A percentile compares a stretch with the other conserved stretches of the same genome.
phyloP scores from a whole-genome alignment of 352 stramenopile genomes.

The Globisporangium canariense region DNA sequence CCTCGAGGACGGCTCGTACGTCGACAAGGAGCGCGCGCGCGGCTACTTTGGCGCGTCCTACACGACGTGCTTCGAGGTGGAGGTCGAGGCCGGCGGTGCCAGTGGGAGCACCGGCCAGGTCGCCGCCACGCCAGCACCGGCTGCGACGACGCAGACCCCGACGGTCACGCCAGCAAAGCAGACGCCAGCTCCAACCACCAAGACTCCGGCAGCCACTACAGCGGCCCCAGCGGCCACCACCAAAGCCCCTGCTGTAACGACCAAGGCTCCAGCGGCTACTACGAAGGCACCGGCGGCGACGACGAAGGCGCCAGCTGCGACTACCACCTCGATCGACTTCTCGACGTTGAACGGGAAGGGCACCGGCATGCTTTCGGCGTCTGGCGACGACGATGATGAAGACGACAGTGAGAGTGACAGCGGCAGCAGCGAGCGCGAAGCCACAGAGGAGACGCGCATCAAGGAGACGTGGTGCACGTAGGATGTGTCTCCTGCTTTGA shows the following conservation, averaged over 20 bases:
- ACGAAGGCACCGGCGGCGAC: constrained; percentile 5
- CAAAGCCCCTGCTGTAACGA: background rate
- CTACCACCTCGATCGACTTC: constrained; percentile 4
- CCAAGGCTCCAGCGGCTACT: background rate
- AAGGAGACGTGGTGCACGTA: constrained; percentile 7
- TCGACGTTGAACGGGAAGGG: constrained; percentile 8
- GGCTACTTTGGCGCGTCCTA: constrained; percentile 69
- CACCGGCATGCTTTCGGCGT: background rate
- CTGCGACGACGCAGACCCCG: constrained; percentile 9
- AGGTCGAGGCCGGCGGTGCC: constrained; percentile 30
- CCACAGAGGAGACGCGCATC: background rate
- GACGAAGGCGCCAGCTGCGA: background rate
- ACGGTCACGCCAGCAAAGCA: constrained; percentile 8
- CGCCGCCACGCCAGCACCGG: background rate
- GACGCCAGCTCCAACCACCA: constrained; percentile 11
- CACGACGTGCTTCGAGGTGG: constrained; percentile 66
- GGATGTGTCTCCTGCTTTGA: background rate
- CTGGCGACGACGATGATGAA: background rate
- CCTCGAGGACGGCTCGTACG: constrained; percentile 44
- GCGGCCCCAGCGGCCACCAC: constrained; percentile 4
- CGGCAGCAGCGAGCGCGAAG: constrained; percentile 2
- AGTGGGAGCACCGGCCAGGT: constrained; percentile 11
- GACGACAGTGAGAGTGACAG: background rate
- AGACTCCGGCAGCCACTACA: constrained; percentile 1
- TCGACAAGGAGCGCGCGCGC: constrained; percentile 42